Evolutionary conservation across 305 asterid genomes (phyloP).

Genomic region (Fraxinus baroniana): DNA sequence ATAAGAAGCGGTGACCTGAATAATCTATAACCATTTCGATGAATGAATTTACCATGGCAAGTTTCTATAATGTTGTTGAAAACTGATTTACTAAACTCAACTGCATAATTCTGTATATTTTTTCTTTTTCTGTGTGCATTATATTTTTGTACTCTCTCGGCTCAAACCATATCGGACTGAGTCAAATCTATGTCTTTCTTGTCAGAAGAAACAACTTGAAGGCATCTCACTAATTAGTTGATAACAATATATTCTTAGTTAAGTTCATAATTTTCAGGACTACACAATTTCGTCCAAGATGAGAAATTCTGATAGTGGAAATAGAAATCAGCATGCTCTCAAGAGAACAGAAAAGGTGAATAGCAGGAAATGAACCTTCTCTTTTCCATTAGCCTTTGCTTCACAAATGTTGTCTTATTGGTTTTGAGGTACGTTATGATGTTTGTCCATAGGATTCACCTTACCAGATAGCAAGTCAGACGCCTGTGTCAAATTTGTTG

Average conservation of each 20-base stretch:
- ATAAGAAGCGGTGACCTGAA: neutral
- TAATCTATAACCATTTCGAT: slow-evolving; percentile 13
- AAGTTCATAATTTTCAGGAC: slow-evolving; percentile 44
- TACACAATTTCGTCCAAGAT: slow-evolving; percentile 57
- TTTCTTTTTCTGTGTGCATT: slow-evolving; percentile 9
- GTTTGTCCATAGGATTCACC: slow-evolving; percentile 49
- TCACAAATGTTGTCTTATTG: slow-evolving; percentile 10
- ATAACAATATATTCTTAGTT: slow-evolving; percentile 12
- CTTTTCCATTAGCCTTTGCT: slow-evolving; percentile 10
- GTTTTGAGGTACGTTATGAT: slow-evolving; percentile 16
- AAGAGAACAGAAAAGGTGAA: slow-evolving; percentile 62
- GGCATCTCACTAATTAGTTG: slow-evolving; percentile 7
- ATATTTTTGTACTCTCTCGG: neutral
- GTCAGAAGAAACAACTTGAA: neutral
- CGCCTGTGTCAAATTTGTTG: slow-evolving; percentile 73
- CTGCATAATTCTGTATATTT: slow-evolving; percentile 4
- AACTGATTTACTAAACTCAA: slow-evolving; percentile 6
- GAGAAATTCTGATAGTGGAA: slow-evolving; percentile 52
- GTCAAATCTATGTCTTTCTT: neutral
- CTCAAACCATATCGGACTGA: neutral
- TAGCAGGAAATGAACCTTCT: slow-evolving; percentile 18
- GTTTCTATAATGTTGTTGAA: neutral
- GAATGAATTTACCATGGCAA: slow-evolving; percentile 2
- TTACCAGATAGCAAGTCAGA: slow-evolving; percentile 48
- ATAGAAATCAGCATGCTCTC: slow-evolving; percentile 41